These are phyloP conservation scores for Sarocladium strictum DNA, from an alignment of 2,329 filamentous ascomycete genomes.

Conservation along the genomic window DNA sequence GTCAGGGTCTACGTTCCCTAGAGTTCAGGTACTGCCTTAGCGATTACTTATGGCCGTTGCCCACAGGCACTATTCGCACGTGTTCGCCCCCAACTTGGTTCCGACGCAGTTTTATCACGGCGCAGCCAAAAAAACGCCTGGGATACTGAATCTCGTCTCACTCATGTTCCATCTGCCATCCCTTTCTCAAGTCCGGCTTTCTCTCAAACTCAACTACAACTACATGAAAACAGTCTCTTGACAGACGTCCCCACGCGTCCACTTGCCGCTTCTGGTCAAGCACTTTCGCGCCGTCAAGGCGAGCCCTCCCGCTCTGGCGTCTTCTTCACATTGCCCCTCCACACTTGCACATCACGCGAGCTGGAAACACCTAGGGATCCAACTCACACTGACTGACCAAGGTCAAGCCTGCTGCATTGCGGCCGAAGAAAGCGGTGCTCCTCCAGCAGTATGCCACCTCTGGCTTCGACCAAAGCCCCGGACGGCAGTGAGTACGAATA, in stretches of 20 bases:
- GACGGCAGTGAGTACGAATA: slow-evolving; percentile 31
- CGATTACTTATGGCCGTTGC: too few species aligned
- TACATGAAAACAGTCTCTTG: too few species aligned
- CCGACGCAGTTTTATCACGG: too few species aligned
- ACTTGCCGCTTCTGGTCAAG: slow-evolving; percentile 8
- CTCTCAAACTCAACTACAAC: not conserved
- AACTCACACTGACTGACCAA: not conserved
- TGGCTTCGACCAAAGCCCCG: not conserved
- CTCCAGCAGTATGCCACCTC: not conserved
- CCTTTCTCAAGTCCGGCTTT: not conserved
- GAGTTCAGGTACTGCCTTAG: too few species aligned
- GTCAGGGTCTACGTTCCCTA: too few species aligned
- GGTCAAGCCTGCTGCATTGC: not conserved
- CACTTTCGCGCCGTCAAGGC: not conserved
- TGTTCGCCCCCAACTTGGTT: too few species aligned
- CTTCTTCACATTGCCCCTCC: not conserved
- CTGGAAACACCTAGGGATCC: not conserved
- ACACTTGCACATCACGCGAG: slow-evolving; percentile 7
- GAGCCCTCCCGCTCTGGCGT: slow-evolving; percentile 1
- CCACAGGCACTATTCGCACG: too few species aligned
- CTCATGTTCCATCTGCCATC: not conserved
- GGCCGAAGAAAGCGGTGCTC: not conserved
- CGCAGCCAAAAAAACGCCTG: too few species aligned
- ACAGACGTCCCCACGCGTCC: slow-evolving; percentile 8
- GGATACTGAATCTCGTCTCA: not conserved